Evolutionary conservation across 352 stramenopile species (phyloP).

Genomic region (Pythium chondricola): DNA sequence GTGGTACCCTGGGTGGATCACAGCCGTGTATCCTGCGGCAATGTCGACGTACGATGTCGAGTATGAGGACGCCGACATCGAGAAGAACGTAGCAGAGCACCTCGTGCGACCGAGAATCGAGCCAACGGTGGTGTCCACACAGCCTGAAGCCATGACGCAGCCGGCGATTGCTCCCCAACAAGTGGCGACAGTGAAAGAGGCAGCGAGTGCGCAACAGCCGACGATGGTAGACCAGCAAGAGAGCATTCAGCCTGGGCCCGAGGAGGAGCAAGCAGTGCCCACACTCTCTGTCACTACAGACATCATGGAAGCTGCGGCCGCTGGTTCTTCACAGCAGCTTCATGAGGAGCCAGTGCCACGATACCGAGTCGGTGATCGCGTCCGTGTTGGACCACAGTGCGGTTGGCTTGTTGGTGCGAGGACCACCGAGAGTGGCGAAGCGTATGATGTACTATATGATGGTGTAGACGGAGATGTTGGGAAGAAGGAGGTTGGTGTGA

Average conservation of each 20-base stretch:
- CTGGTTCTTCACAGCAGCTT: no score
- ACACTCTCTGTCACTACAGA: no score
- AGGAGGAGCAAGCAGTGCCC: no score
- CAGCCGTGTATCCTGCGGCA: not conserved
- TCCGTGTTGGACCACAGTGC: not conserved
- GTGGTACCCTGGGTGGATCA: slow-evolving; percentile 1
- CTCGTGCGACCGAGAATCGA: not conserved
- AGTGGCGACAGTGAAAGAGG: no score
- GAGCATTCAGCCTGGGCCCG: no score
- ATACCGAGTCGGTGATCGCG: slow-evolving; percentile 5
- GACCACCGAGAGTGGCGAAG: not conserved
- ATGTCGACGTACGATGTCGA: slow-evolving; percentile 15
- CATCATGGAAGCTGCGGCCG: no score
- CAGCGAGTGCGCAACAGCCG: no score
- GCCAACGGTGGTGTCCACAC: not conserved
- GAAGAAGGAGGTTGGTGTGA: not conserved
- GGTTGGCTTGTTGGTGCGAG: not conserved
- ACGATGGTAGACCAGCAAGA: no score
- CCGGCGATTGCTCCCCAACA: not conserved
- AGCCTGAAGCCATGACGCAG: not conserved
- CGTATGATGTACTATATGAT: slow-evolving; percentile 1
- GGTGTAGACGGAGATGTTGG: no score
- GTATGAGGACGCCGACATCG: slow-evolving; percentile 27
- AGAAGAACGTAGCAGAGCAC: slow-evolving; percentile 14
- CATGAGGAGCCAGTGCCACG: not conserved